Evolutionary conservation across 148 eudicot species (phyloP), one percentile per base, ranked within the genome.

Genomic region (Tetragonia tetragonoides): DNA sequence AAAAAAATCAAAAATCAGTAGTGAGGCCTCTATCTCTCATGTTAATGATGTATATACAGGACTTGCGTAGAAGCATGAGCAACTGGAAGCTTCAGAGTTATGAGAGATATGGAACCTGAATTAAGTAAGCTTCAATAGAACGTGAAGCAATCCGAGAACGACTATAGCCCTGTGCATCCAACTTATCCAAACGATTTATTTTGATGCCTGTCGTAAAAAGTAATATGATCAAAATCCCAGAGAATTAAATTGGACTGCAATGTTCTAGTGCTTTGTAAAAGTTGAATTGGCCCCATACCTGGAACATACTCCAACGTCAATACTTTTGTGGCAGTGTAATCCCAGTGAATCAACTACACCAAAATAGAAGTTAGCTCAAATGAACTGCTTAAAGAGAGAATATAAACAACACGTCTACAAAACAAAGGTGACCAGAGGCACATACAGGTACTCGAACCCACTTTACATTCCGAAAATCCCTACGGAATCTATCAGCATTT

Each of bases 381-480:
- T n/a, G 37, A 38, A 40, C 18, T 66, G 38, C 17, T 34, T 0
- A 49, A 70, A 49, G 46, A 3, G 44, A 72, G 44, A 78, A 72
- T 16, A 63, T 28, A 62, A 28, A 73, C 60, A 18, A 59, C 47
- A 62, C 28, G 78, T 40, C 64, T 60, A 6, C 68, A n/a, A 46
- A 70, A 23, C 21, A 75, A 71, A 37, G 34, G 56, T 57, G 69
- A 41, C 68, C 74, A 57, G 66, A 82, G 81, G 87, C 82, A 89
- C 98, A 68, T 92, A 96, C 99, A 82, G 99, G 99, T 68, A 96
- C 99, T 82, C 99, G 93, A 87, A 96, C 98, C 99, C 99, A 96
- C 91, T 96, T 96, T 56, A 90, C 82, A 77, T 96, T 96, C 41
- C 98, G 86, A 75, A 96, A 96, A 86, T 96, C 97, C 73, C 98